These are phyloP conservation scores for Nemophila menziesii DNA, from an alignment of 257 asterid species.

Conservation along the genomic window DNA sequence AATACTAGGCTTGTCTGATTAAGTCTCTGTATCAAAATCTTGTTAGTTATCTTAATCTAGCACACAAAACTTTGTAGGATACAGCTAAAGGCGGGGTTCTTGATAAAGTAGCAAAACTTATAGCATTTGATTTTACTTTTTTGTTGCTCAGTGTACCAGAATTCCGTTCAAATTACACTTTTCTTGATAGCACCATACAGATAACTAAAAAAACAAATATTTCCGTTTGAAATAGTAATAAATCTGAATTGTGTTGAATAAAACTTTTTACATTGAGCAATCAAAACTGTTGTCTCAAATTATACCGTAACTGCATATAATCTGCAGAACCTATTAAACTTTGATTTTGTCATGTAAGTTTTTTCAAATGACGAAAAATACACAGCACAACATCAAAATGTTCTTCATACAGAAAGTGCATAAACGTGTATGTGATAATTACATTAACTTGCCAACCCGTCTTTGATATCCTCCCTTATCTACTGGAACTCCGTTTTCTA, in stretches of 20 bases:
- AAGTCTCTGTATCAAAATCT: not conserved
- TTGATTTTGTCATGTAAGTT: too few species aligned
- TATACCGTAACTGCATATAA: not conserved
- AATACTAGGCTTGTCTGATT: constrained; percentile 50
- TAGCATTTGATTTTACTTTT: too few species aligned
- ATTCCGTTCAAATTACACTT: not conserved
- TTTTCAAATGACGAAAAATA: too few species aligned
- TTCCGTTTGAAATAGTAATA: not conserved
- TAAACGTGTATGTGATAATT: too few species aligned
- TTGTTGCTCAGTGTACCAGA: not conserved
- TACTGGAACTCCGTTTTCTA: too few species aligned
- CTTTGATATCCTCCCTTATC: too few species aligned
- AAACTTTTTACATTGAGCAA: not conserved
- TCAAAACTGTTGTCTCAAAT: not conserved
- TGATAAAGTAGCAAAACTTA: not conserved
- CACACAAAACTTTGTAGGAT: not conserved
- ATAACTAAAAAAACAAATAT: not conserved
- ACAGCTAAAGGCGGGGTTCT: not conserved
- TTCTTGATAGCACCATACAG: not conserved
- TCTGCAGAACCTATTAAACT: not conserved
- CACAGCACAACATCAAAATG: too few species aligned
- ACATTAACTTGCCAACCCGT: too few species aligned
- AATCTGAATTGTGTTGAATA: not conserved
- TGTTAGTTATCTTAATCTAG: not conserved
- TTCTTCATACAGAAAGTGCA: too few species aligned